phyloP scores from a whole-genome alignment of 140 eudicot species.

The Flaveria floridana region DNA sequence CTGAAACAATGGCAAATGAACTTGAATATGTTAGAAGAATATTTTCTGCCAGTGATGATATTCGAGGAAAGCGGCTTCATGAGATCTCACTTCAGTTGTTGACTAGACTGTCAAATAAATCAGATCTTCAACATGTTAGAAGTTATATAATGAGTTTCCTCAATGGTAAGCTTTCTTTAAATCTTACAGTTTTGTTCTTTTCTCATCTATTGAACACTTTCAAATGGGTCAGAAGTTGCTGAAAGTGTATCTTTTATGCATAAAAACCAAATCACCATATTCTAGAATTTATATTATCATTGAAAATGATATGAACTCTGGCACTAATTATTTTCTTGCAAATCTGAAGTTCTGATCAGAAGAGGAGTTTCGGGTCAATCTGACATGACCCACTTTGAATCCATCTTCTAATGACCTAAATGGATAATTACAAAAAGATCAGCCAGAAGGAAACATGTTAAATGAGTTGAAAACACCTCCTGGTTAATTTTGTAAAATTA shows the following conservation, averaged over 20 bases:
- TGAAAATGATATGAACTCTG: background rate
- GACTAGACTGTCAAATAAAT: slow-evolving; percentile 50
- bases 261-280: background rate
- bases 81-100: slow-evolving; percentile 64
- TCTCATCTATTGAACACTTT: background rate
- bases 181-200: slow-evolving; percentile 2
- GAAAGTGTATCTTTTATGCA: background rate
- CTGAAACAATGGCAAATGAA: slow-evolving; percentile 66
- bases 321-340: background rate
- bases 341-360: background rate
- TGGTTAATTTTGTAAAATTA: background rate
- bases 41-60: slow-evolving; percentile 72
- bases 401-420: background rate
- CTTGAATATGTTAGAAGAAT: slow-evolving; percentile 83
- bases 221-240: background rate
- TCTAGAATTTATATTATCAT: background rate
- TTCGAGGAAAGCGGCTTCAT: slow-evolving; percentile 73
- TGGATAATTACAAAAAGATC: background rate
- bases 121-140: slow-evolving; percentile 62
- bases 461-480: background rate
- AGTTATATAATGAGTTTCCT: slow-evolving; percentile 58
- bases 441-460: background rate
- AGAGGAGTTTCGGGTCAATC: background rate
- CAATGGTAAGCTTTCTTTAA: slow-evolving; percentile 47
- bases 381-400: background rate